Evolutionary conservation across 345 rosid species (phyloP), one percentile per base, ranked within the genome.

Genomic region (Turnera subulata): DNA sequence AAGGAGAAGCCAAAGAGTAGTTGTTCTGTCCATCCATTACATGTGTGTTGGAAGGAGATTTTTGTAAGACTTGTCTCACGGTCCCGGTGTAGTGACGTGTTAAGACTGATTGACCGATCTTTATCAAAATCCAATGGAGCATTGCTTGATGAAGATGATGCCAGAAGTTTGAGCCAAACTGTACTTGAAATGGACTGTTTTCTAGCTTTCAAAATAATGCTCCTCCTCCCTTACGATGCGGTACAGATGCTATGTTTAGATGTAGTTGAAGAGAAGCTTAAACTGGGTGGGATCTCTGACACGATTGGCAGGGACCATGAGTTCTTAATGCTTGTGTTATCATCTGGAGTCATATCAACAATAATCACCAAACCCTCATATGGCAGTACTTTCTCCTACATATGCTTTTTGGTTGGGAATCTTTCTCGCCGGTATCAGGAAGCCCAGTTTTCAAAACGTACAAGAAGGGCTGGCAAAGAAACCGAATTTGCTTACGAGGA

Each of bases 351-450:
- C 35, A 55, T 81, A 37, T 73, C 91, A 16, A 65, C 67, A 1
- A 74, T 87, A 64, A 68, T 82, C 42, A 72, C 74, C 29, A 49
- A 70, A 22, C 35, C 96, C 50, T 52, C 68, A 15, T 78, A 74
- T 0, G 81, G 82, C 56, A 63, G 78, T 21, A 49, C 79, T 65
- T 84, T 81, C 76, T 84, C 89, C 9, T 87, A 76, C 74, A 46
- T 89, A 43, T 89, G 90, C 80, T 87, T 73, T 57, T 46, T 81
- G 54, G 79, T 79, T 2, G 99, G 97, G 40, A 80, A 81, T 56
- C 73, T 82, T 50, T 84, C 83, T 15, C 82, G 82, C 37, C 79
- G 65, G 62, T 78, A 76, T 67, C 97, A 80, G 72, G 95, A 93
- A 74, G 53, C 71, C 25, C 76, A 61, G 64, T 55, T 73, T 55